Evolutionary conservation across 345 rosid genomes (phyloP).

Genomic region (Eucalyptus cladocalyx): DNA sequence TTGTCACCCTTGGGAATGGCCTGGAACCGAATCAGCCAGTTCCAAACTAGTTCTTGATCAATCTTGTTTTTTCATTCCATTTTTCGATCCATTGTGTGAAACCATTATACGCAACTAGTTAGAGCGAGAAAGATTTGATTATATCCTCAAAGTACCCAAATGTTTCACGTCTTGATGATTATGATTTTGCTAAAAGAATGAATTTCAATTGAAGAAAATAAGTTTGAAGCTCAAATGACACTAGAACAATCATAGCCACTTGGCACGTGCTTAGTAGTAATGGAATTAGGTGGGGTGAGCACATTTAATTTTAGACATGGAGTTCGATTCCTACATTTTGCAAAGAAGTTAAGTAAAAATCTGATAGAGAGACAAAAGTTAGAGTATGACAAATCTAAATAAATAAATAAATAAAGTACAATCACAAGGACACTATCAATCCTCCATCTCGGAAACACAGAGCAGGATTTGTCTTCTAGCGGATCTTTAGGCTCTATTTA

Average conservation of each 20-base stretch:
- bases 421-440: neutral
- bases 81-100: neutral
- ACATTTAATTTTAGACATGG: too few species aligned
- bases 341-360: too few species aligned
- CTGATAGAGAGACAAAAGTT: accelerated
- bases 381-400: too few species aligned
- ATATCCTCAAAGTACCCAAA: neutral
- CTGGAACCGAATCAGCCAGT: neutral
- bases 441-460: too few species aligned
- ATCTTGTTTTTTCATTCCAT: neutral
- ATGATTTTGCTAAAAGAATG: neutral
- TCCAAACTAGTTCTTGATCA: neutral
- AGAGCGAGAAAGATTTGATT: neutral
- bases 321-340: too few species aligned
- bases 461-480: neutral
- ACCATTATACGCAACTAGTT: neutral
- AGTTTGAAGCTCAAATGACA: neutral
- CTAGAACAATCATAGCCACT: neutral
- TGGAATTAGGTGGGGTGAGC: neutral
- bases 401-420: too few species aligned
- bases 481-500: neutral
- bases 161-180: neutral
- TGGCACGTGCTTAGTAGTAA: neutral
- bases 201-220: too few species aligned
- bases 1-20: neutral